These are phyloP conservation scores for Yueomyces sp. DNA, from an alignment of 805 yeast species.

Conservation along the genomic window DNA sequence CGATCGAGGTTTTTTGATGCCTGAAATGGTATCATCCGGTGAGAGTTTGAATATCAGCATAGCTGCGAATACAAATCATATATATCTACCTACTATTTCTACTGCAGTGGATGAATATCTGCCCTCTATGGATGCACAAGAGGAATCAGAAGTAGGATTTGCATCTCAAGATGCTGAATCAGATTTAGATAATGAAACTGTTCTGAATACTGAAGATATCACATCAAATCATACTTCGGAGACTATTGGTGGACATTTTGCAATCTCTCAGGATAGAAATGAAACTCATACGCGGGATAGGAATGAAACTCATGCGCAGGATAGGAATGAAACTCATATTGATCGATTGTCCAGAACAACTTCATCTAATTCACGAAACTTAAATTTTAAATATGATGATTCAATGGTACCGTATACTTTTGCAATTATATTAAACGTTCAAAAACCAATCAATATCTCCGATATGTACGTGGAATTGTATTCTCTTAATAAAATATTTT, in stretches of 20 bases:
- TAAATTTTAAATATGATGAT: background rate
- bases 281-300: background rate
- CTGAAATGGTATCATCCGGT: slow-evolving; percentile 9
- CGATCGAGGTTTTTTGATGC: slow-evolving; percentile 17
- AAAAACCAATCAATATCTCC: slow-evolving; percentile 27
- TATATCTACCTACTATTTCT: slow-evolving; percentile 25
- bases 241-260: background rate
- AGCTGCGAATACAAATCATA: slow-evolving; percentile 24
- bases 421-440: slow-evolving; percentile 35
- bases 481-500: slow-evolving; percentile 29
- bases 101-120: slow-evolving; percentile 23
- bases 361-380: background rate
- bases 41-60: slow-evolving; percentile 10
- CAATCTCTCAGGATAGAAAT: background rate
- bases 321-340: background rate
- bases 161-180: slow-evolving; percentile 3
- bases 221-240: background rate
- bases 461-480: slow-evolving; percentile 30
- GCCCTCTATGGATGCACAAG: slow-evolving; percentile 8
- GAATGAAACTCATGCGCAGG: background rate
- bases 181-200: background rate
- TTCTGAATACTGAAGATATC: background rate
- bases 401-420: slow-evolving; percentile 33
- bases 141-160: slow-evolving; percentile 4
- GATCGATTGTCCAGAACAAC: background rate